Conservation (phyloP, 305 asterid species). For the Solanum aculeatissimum region DNA sequence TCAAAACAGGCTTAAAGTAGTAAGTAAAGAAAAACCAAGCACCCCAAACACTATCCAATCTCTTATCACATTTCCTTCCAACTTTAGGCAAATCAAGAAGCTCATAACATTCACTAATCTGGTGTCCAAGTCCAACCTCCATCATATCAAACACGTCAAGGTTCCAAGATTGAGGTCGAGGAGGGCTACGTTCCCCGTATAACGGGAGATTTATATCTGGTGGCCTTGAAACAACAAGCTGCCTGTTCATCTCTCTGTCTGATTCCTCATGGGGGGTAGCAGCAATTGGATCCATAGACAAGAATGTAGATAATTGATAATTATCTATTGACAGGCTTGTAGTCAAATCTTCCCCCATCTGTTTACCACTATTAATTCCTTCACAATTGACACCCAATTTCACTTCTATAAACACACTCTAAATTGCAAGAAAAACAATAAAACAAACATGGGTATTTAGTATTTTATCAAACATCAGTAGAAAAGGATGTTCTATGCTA, state of each 20-base stretch:
- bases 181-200: slow-evolving; percentile 1
- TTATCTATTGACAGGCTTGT: slow-evolving; percentile 9
- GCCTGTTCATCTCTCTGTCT: slow-evolving; percentile 6
- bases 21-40: slow-evolving; percentile 8
- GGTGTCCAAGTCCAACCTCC: slow-evolving; percentile 9
- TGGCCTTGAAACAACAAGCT: neutral
- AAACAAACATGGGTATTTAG: neutral
- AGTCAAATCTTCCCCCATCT: slow-evolving; percentile 8
- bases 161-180: slow-evolving; percentile 5
- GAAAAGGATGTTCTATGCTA: neutral
- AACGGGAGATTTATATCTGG: slow-evolving; percentile 9
- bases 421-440: neutral
- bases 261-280: slow-evolving; percentile 2
- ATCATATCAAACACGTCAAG: slow-evolving; percentile 1
- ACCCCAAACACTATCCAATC: slow-evolving; percentile 9
- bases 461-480: neutral
- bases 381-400: too few relatives aligned
- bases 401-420: neutral
- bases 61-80: slow-evolving; percentile 5
- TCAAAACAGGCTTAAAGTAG: slow-evolving; percentile 11
- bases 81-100: neutral
- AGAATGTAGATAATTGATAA: slow-evolving; percentile 4
- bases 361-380: neutral
- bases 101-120: slow-evolving; percentile 4
- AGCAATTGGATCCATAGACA: slow-evolving; percentile 9